Conservation (phyloP, 2,329 filamentous ascomycete species). For the Alternaria incomplexa region DNA sequence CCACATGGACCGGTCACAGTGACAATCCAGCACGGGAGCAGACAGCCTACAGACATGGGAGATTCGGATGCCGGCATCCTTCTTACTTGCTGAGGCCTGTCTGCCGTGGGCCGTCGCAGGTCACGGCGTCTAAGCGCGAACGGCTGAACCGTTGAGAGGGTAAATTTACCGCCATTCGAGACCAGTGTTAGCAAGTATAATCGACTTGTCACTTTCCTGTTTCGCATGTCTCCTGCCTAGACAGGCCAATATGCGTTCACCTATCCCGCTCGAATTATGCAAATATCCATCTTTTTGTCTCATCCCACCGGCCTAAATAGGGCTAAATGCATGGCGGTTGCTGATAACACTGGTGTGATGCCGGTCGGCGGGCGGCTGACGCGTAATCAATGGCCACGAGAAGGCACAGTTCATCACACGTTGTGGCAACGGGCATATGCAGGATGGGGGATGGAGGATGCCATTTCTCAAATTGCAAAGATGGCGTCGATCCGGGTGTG, state of each 20-base stretch:
- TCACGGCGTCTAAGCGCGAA: neutral
- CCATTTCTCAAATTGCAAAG: neutral
- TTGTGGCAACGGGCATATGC: neutral
- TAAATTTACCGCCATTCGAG: slow-evolving; percentile 12
- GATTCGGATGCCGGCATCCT: slow-evolving; percentile 2
- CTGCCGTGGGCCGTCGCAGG: neutral
- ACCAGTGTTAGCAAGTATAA: neutral
- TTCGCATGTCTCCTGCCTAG: neutral
- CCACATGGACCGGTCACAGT: neutral
- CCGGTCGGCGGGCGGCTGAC: slow-evolving; percentile 10
- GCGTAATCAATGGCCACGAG: slow-evolving; percentile 17
- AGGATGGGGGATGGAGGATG: neutral
- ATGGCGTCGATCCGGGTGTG: neutral
- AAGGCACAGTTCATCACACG: neutral
- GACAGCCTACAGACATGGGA: slow-evolving; percentile 4
- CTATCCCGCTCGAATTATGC: slow-evolving; percentile 3
- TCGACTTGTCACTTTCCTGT: neutral
- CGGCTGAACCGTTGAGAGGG: neutral
- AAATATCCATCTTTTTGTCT: slow-evolving; percentile 8
- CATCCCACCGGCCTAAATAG: neutral
- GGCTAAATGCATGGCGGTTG: slow-evolving; percentile 14
- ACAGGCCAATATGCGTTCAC: neutral
- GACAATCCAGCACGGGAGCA: neutral
- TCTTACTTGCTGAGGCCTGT: neutral
- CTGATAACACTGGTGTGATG: neutral